Percentiles rank a stretch among this genome's conserved stretches.
These are phyloP conservation scores for Yarrowia hollandica DNA, from an alignment of 805 yeast species.

Conservation along the genomic window DNA sequence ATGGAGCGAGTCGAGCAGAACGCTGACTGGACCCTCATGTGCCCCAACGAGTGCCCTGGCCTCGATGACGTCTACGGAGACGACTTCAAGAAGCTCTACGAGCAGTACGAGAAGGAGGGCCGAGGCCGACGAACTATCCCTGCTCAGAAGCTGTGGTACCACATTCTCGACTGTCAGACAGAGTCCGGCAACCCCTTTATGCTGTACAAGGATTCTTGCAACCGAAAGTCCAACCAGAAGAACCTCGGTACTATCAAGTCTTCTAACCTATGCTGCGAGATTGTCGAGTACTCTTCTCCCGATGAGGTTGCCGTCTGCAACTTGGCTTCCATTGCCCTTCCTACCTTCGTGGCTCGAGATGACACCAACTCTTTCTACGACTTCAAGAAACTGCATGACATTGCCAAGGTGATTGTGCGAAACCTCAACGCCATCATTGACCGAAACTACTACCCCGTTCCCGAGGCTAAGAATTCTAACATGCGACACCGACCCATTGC, in stretches of 20 bases:
- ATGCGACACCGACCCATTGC: slow-evolving; percentile 89
- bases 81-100: slow-evolving; percentile 72
- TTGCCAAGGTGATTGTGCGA: slow-evolving; percentile 72
- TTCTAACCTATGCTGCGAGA: slow-evolving; percentile 91
- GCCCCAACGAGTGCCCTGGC: slow-evolving; percentile 88
- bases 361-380: slow-evolving; percentile 59
- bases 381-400: slow-evolving; percentile 70
- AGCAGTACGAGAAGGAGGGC: slow-evolving; percentile 68
- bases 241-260: slow-evolving; percentile 91
- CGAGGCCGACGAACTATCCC: slow-evolving; percentile 63
- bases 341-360: slow-evolving; percentile 62
- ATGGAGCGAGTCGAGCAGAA: slow-evolving; percentile 84
- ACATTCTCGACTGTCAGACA: slow-evolving; percentile 86
- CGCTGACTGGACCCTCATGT: slow-evolving; percentile 83
- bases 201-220: slow-evolving; percentile 91
- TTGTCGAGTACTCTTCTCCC: slow-evolving; percentile 87
- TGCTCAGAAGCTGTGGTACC: slow-evolving; percentile 90
- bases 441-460: slow-evolving; percentile 79
- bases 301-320: slow-evolving; percentile 96
- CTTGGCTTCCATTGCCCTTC: slow-evolving; percentile 86
- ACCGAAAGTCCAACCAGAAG: slow-evolving; percentile 82
- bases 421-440: slow-evolving; percentile 85
- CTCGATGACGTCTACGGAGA: slow-evolving; percentile 80
- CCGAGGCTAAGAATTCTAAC: slow-evolving; percentile 72
- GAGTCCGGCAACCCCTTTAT: slow-evolving; percentile 97